Evolutionary conservation across 345 rosid species (phyloP).

Genomic region (Citrus cavaleriei): DNA sequence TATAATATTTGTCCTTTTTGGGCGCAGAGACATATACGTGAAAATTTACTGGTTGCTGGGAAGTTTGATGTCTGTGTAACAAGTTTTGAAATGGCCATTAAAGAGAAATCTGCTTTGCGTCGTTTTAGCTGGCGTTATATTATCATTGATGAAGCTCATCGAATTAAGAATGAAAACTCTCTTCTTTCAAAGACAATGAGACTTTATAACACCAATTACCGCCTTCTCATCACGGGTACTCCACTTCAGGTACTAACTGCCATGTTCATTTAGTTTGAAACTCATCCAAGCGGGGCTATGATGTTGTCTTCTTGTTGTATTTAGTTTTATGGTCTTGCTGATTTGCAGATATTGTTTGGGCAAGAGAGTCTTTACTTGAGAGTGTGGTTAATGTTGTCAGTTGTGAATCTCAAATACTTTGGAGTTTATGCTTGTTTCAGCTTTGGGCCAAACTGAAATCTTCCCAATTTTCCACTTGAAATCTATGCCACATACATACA

Average conservation of each 20-base stretch:
- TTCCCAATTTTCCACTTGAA: background rate
- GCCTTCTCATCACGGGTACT: conserved; percentile 94
- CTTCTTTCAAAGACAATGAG: conserved; percentile 97
- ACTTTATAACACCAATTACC: conserved; percentile 78
- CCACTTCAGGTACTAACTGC: conserved; percentile 83
- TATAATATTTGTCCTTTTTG: background rate
- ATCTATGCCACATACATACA: background rate
- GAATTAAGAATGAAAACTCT: conserved; percentile 93
- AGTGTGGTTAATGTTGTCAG: background rate
- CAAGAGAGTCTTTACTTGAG: background rate
- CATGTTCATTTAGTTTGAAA: background rate
- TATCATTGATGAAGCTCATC: conserved; percentile 96
- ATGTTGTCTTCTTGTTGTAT: background rate
- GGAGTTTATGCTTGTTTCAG: background rate
- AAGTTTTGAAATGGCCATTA: conserved; percentile 99
- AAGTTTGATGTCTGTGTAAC: conserved; percentile 98
- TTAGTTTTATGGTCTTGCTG: background rate
- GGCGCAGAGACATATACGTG: conserved; percentile 84
- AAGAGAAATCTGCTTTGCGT: conserved; percentile 84
- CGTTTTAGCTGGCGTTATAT: conserved; percentile 99
- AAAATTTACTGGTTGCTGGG: conserved; percentile 87
- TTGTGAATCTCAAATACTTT: background rate
- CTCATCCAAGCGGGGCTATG: background rate
- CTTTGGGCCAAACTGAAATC: background rate
- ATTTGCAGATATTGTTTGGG: background rate